These are phyloP conservation scores for Barnettozyma botsteinii DNA, from an alignment of 805 yeast species.

Conservation along the genomic window DNA sequence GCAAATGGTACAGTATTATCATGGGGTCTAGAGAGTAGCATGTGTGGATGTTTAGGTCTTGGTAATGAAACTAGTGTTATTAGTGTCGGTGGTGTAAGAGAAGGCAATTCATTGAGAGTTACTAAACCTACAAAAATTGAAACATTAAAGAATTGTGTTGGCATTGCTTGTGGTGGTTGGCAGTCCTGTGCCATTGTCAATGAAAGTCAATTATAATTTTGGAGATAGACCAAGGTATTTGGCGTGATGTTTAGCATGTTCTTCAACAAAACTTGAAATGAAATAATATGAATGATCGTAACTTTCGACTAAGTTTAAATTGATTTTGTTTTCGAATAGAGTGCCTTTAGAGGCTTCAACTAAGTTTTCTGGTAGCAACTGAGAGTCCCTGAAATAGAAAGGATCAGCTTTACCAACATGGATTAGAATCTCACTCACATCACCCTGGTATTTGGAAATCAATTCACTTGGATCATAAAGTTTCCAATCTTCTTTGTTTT, in stretches of 20 bases:
- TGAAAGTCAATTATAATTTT: slow-evolving; percentile 8
- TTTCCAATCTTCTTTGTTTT: slow-evolving; percentile 46
- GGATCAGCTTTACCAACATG: slow-evolving; percentile 79
- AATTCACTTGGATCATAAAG: slow-evolving; percentile 82
- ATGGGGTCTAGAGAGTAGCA: slow-evolving; percentile 63
- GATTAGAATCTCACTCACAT: slow-evolving; percentile 54
- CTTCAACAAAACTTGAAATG: slow-evolving; percentile 69
- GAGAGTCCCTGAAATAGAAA: slow-evolving; percentile 54
- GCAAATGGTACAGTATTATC: slow-evolving; percentile 49
- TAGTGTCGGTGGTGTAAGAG: slow-evolving; percentile 17
- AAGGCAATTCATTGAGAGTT: slow-evolving; percentile 29
- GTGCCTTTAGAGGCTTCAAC: slow-evolving; percentile 51
- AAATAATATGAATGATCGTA: slow-evolving; percentile 92
- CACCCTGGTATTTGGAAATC: slow-evolving; percentile 50
- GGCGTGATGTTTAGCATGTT: slow-evolving; percentile 85
- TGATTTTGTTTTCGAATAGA: slow-evolving; percentile 53
- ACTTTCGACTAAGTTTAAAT: slow-evolving; percentile 63
- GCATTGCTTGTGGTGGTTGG: slow-evolving; percentile 73
- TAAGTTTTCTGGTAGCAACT: slow-evolving; percentile 72
- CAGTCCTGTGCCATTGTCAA: slow-evolving; percentile 61
- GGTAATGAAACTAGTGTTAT: slow-evolving; percentile 33
- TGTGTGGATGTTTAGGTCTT: slow-evolving; percentile 69
- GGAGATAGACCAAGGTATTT: slow-evolving; percentile 40
- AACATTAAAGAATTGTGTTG: slow-evolving; percentile 21
- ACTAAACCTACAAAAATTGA: slow-evolving; percentile 38